A percentile compares a stretch with the other conserved stretches of the same genome.
phyloP scores from a whole-genome alignment of 306 rosid genomes.

The Glycine tomentella region DNA sequence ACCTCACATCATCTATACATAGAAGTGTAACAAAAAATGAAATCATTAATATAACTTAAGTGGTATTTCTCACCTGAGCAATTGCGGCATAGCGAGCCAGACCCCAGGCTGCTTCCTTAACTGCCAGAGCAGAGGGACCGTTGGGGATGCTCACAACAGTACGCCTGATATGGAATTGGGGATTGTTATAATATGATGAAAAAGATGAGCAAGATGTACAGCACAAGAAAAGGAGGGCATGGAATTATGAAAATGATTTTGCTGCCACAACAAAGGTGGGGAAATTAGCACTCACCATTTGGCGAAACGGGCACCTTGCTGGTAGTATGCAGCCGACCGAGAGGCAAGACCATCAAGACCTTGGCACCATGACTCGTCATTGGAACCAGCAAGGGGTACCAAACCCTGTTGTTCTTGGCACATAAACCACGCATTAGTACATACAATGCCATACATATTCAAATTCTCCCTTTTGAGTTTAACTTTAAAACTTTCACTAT shows the following conservation, averaged over 20 bases:
- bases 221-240: background rate
- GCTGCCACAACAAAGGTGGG: background rate
- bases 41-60: background rate
- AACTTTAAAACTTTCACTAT: background rate
- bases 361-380: slow-evolving; percentile 91
- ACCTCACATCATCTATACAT: too few relatives aligned
- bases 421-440: slow-evolving; percentile 33
- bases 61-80: slow-evolving; percentile 65
- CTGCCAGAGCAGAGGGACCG: slow-evolving; percentile 93
- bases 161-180: slow-evolving; percentile 59
- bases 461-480: background rate
- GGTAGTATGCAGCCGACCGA: slow-evolving; percentile 88
- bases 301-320: slow-evolving; percentile 97
- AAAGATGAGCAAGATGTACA: background rate
- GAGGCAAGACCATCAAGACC: slow-evolving; percentile 91
- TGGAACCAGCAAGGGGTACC: slow-evolving; percentile 83
- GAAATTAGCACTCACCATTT: slow-evolving; percentile 68
- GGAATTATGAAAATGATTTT: background rate
- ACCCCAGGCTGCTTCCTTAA: slow-evolving; percentile 62
- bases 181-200: background rate
- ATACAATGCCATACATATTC: background rate
- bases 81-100: slow-evolving; percentile 94
- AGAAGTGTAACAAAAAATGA: background rate
- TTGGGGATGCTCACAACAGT: slow-evolving; percentile 95
- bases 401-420: slow-evolving; percentile 68